Conservation (phyloP, 108 stramenopile species). For the Nannochloropsis oceanica region DNA sequence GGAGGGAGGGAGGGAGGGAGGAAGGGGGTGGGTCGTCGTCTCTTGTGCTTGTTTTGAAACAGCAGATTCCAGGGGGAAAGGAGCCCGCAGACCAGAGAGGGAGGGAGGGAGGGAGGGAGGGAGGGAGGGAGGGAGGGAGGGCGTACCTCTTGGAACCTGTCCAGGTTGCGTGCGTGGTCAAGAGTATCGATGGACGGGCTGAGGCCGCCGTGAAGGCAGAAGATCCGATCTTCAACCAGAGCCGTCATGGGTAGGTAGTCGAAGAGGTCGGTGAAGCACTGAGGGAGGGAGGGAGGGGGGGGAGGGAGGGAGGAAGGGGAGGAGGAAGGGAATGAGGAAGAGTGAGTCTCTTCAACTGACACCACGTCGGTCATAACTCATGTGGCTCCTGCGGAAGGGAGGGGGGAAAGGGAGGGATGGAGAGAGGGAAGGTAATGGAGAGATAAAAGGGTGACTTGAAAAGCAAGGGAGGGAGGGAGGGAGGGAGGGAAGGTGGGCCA, state of each 20-base stretch:
- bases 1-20: neutral
- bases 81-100: too few relatives aligned
- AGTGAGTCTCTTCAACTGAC: too few relatives aligned
- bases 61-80: too few relatives aligned
- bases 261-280: slow-evolving; percentile 76
- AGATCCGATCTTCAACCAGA: slow-evolving; percentile 60
- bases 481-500: neutral
- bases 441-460: too few relatives aligned
- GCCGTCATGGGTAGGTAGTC: slow-evolving; percentile 85
- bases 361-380: too few relatives aligned
- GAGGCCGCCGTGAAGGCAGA: slow-evolving; percentile 82
- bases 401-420: neutral
- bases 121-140: neutral
- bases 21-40: too few relatives aligned
- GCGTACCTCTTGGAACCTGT: slow-evolving; percentile 89
- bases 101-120: neutral
- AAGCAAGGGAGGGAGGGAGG: neutral
- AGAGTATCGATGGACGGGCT: slow-evolving; percentile 73
- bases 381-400: neutral
- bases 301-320: neutral
- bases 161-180: slow-evolving; percentile 77
- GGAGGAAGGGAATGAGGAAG: neutral
- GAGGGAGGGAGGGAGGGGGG: neutral
- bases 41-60: too few relatives aligned
- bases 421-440: too few relatives aligned